Evolutionary conservation across 208 protist genomes (phyloP).

Genomic region (Wallacemonas sp.): DNA sequence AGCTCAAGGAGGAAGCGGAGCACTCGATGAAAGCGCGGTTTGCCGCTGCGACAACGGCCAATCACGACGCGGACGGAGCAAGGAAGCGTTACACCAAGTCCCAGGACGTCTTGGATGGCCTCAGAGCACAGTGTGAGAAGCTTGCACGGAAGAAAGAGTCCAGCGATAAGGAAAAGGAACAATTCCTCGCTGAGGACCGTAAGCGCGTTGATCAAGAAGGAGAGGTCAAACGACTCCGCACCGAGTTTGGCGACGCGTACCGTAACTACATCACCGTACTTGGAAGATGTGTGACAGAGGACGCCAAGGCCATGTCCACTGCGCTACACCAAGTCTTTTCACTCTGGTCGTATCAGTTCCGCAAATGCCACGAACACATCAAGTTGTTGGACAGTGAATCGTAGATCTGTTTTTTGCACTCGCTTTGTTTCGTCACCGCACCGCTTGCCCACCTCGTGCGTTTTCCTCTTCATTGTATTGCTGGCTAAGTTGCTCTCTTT

Average conservation of each 20-base stretch:
- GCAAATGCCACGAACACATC: constrained; percentile 27
- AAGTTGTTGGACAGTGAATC: not conserved
- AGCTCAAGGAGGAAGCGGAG: constrained; percentile 29
- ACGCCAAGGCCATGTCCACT: constrained; percentile 13
- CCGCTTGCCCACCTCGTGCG: too few relatives aligned
- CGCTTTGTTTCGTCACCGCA: not conserved
- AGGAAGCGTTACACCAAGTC: constrained; percentile 20
- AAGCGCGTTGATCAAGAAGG: constrained; percentile 14
- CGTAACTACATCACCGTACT: constrained; percentile 12
- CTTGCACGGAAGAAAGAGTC: constrained; percentile 14
- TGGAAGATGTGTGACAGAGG: constrained; percentile 12
- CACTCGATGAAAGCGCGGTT: constrained; percentile 24
- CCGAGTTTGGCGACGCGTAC: constrained; percentile 27
- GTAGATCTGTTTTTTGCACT: not conserved
- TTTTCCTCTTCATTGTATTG: too few relatives aligned
- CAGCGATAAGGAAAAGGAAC: constrained; percentile 2
- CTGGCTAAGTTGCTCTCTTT: too few relatives aligned
- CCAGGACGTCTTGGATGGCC: not conserved
- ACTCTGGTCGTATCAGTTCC: constrained; percentile 28
- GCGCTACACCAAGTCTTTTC: constrained; percentile 19
- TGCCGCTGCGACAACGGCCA: not conserved
- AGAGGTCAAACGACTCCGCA: constrained; percentile 18
- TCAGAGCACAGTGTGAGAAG: constrained; percentile 17
- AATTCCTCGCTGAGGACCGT: constrained; percentile 9
- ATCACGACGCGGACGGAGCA: constrained; percentile 12